A percentile compares a stretch with the other conserved stretches of the same genome.
These are phyloP conservation scores for Botrytis elliptica DNA, from an alignment of 2,329 filamentous ascomycete species.

Conservation along the genomic window DNA sequence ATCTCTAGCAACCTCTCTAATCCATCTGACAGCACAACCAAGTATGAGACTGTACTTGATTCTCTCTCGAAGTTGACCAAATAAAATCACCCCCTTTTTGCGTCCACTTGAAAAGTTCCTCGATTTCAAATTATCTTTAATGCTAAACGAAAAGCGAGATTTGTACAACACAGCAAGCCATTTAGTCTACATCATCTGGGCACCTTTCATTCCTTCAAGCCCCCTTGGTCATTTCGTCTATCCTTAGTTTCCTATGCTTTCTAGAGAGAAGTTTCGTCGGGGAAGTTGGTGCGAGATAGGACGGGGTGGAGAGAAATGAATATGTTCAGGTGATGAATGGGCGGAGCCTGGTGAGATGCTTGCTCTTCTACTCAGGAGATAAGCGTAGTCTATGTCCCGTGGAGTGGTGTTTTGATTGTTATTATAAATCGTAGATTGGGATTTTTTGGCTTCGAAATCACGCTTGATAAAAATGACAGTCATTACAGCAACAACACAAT, in stretches of 20 bases:
- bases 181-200: neutral
- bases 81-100: neutral
- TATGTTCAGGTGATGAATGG: neutral
- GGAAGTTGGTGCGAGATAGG: neutral
- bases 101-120: neutral
- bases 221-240: neutral
- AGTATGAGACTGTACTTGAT: neutral
- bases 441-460: neutral
- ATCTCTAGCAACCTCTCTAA: neutral
- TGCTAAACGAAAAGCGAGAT: neutral
- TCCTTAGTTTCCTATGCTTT: neutral
- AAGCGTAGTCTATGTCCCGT: rapidly evolving
- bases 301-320: neutral
- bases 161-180: neutral
- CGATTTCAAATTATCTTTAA: neutral
- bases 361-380: neutral
- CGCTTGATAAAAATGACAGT: neutral
- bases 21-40: neutral
- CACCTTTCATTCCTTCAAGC: neutral
- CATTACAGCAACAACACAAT: neutral
- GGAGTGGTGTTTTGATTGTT: neutral
- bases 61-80: rapidly evolving
- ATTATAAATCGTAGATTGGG: neutral
- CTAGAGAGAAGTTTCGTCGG: neutral
- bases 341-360: neutral